These are phyloP conservation scores for Phytophthora crassamura DNA, from an alignment of 352 stramenopile genomes.

Conservation along the genomic window DNA sequence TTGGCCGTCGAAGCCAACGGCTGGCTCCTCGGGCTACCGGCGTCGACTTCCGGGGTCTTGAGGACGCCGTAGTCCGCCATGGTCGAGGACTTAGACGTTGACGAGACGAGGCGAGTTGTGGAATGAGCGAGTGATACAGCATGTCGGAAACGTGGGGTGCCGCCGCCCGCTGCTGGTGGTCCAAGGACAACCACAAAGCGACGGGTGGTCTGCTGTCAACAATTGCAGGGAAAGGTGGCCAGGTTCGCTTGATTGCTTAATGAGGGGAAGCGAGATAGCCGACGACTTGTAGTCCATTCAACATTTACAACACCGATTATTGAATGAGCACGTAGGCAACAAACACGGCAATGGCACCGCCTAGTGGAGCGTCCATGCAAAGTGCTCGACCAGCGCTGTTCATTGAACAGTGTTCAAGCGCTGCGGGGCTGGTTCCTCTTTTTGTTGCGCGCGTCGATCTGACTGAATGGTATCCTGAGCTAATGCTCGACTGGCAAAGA, in stretches of 20 bases:
- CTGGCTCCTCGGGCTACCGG: slow-evolving; percentile 4
- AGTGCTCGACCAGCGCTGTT: too few species aligned
- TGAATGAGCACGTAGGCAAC: too few species aligned
- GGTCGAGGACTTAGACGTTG: slow-evolving; percentile 1
- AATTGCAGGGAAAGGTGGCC: slow-evolving; percentile 7
- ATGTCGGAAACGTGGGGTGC: slow-evolving; percentile 9
- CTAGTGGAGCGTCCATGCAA: too few species aligned
- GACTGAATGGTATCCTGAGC: too few species aligned
- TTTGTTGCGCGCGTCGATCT: too few species aligned
- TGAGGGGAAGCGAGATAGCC: too few species aligned
- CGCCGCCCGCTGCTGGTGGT: slow-evolving; percentile 37
- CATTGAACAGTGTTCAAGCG: too few species aligned
- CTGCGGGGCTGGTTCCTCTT: too few species aligned
- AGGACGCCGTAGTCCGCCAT: slow-evolving; percentile 41
- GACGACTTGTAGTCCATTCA: too few species aligned
- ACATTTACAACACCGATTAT: too few species aligned
- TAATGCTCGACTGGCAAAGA: too few species aligned
- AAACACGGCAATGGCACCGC: too few species aligned
- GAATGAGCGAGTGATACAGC: slow-evolving; percentile 19
- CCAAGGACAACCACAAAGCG: slow-evolving; percentile 19
- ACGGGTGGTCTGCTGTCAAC: slow-evolving; percentile 20
- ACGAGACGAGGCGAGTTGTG: slow-evolving; percentile 15
- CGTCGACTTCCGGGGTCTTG: slow-evolving; percentile 39
- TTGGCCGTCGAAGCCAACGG: neutral
- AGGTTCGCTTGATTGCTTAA: slow-evolving; percentile 3